Conservation (phyloP, 169 alveolate genomes). For the Toxoplasma gondii region DNA sequence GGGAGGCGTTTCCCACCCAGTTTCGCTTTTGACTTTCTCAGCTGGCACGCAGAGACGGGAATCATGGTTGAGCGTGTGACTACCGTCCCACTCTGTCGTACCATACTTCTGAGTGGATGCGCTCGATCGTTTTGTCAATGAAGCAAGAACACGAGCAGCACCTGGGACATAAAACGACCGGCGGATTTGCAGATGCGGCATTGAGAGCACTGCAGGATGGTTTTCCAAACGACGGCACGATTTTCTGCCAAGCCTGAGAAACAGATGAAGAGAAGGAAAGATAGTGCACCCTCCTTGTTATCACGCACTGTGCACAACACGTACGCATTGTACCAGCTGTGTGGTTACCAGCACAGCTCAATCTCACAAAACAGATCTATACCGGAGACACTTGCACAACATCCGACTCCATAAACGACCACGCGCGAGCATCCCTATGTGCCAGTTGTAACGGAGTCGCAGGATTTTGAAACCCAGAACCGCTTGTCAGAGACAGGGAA, state of each 20-base stretch:
- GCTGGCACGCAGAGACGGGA: not conserved
- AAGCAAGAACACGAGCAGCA: slow-evolving; percentile 25
- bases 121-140: slow-evolving; percentile 11
- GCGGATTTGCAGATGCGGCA: slow-evolving; percentile 36
- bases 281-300: no score
- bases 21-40: not conserved
- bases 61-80: not conserved
- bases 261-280: no score
- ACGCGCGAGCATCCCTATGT: not conserved
- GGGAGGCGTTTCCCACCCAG: not conserved
- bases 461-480: not conserved
- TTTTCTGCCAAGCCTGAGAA: no score
- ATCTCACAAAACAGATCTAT: not conserved
- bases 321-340: no score
- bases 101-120: not conserved
- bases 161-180: slow-evolving; percentile 23
- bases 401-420: not conserved
- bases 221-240: not conserved
- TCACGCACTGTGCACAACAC: no score
- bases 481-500: not conserved
- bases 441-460: not conserved
- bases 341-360: not conserved
- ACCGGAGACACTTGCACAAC: not conserved
- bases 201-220: not conserved
- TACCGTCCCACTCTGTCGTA: not conserved